These are phyloP conservation scores for Yamadazyma siamensis DNA, from an alignment of 1,139 yeast genomes.

Conservation along the genomic window DNA sequence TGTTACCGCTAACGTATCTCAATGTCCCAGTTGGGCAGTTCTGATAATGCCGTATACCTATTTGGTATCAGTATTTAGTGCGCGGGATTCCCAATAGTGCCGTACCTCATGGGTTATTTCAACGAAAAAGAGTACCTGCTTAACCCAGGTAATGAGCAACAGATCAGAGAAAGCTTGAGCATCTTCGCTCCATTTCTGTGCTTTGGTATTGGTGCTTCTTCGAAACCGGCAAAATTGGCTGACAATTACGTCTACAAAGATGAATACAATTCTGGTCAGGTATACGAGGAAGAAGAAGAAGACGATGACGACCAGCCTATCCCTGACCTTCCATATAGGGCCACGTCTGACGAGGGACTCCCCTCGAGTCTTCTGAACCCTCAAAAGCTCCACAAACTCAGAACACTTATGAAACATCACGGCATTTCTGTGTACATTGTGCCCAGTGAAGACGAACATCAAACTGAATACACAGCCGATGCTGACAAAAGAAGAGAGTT, in stretches of 20 bases:
- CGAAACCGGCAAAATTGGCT: too few species aligned
- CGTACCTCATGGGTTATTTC: constrained; percentile 2
- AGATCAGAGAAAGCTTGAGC: constrained; percentile 18
- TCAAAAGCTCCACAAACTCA: constrained; percentile 27
- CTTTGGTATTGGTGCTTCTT: constrained; percentile 16
- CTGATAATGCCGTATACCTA: too few species aligned
- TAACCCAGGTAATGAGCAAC: constrained; percentile 8
- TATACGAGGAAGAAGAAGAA: constrained; percentile 6
- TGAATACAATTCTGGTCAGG: too few species aligned
- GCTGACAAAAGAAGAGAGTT: constrained; percentile 51
- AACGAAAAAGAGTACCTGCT: constrained; percentile 25
- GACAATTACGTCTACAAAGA: too few species aligned
- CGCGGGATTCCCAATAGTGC: too few species aligned
- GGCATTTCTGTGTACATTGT: constrained; percentile 50
- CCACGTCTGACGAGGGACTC: constrained; percentile 7
- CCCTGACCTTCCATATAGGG: constrained; percentile 26
- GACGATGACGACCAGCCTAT: constrained; percentile 15
- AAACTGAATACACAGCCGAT: constrained; percentile 49
- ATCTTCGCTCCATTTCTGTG: constrained; percentile 25
- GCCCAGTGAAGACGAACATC: constrained; percentile 62
- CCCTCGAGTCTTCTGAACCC: constrained; percentile 6
- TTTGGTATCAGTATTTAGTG: too few species aligned
- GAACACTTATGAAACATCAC: constrained; percentile 39
- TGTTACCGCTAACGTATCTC: too few species aligned
- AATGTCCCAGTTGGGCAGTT: too few species aligned